Percentiles rank a stretch among this genome's conserved stretches.
Conservation (phyloP, 2,329 filamentous ascomycete species). For the Coniochaeta sp. region DNA sequence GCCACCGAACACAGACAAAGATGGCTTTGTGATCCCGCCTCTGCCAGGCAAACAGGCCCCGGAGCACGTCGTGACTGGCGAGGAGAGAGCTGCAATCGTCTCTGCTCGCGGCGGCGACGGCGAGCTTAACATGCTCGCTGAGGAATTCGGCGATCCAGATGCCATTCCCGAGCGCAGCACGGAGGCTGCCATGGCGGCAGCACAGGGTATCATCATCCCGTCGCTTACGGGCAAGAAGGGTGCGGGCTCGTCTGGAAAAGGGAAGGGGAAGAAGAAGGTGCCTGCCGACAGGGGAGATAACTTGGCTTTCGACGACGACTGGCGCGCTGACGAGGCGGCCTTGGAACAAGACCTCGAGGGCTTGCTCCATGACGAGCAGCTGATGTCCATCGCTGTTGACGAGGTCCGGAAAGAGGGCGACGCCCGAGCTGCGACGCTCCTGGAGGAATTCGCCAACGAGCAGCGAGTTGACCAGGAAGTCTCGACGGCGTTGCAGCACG, state of each 20-base stretch:
- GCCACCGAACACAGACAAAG: slow-evolving; percentile 43
- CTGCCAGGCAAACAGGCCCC: slow-evolving; percentile 25
- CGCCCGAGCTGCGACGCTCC: background rate
- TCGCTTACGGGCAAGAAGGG: slow-evolving; percentile 8
- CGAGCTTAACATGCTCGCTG: slow-evolving; percentile 24
- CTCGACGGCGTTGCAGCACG: background rate
- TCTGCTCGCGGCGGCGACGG: slow-evolving; percentile 7
- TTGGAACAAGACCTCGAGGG: slow-evolving; percentile 65
- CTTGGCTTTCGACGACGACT: slow-evolving; percentile 53
- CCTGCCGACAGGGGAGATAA: slow-evolving; percentile 19
- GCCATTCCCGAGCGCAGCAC: slow-evolving; percentile 14
- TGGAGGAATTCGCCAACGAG: background rate
- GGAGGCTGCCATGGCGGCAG: slow-evolving; percentile 18
- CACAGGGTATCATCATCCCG: slow-evolving; percentile 16
- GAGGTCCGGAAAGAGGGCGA: slow-evolving; percentile 1
- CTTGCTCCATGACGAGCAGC: slow-evolving; percentile 57
- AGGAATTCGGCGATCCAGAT: slow-evolving; percentile 33
- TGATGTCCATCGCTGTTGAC: slow-evolving; percentile 19
- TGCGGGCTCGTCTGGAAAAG: slow-evolving; percentile 5
- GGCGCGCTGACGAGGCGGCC: slow-evolving; percentile 55
- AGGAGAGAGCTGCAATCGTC: background rate
- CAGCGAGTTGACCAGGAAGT: background rate
- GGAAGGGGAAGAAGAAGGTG: slow-evolving; percentile 4
- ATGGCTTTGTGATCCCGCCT: slow-evolving; percentile 61
- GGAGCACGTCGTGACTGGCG: background rate